phyloP scores from a whole-genome alignment of 2,329 filamentous ascomycete genomes.

The Aspergillus sp. region DNA sequence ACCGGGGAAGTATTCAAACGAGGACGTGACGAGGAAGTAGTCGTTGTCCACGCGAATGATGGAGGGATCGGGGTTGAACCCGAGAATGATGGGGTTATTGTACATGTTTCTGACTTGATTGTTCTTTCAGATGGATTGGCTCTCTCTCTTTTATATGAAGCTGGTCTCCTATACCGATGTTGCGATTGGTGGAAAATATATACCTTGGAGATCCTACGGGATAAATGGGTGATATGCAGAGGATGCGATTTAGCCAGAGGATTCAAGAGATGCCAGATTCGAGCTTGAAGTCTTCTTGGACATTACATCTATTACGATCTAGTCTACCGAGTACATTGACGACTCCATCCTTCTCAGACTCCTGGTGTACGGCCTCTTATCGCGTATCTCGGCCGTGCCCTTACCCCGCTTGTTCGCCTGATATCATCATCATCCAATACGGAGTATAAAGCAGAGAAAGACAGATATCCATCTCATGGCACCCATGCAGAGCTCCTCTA shows the following conservation, averaged over 20 bases:
- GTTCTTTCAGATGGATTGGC: neutral
- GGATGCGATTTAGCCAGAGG: too few relatives aligned
- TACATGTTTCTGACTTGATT: neutral
- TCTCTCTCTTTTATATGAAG: neutral
- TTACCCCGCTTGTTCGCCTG: neutral
- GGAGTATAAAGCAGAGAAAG: neutral
- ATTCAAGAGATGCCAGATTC: neutral
- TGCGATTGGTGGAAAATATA: slow-evolving; percentile 7
- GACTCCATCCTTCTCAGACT: too few relatives aligned
- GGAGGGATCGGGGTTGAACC: slow-evolving; percentile 64
- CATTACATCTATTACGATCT: too few relatives aligned
- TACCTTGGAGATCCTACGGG: neutral
- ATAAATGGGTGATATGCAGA: too few relatives aligned
- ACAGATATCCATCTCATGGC: neutral
- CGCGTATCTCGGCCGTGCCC: neutral
- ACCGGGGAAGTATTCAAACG: slow-evolving; percentile 63
- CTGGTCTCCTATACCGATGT: too few relatives aligned
- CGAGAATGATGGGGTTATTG: slow-evolving; percentile 38
- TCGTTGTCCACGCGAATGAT: slow-evolving; percentile 50
- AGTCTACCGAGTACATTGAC: too few relatives aligned
- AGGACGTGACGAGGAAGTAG: slow-evolving; percentile 62
- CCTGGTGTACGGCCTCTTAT: too few relatives aligned
- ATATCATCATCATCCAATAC: neutral
- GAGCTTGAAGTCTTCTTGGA: too few relatives aligned
- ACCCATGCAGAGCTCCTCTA: neutral